A percentile compares a stretch with the other conserved stretches of the same genome.
These are phyloP conservation scores for Casuarina equisetifolia DNA, from an alignment of 306 rosid genomes.

Conservation along the genomic window DNA sequence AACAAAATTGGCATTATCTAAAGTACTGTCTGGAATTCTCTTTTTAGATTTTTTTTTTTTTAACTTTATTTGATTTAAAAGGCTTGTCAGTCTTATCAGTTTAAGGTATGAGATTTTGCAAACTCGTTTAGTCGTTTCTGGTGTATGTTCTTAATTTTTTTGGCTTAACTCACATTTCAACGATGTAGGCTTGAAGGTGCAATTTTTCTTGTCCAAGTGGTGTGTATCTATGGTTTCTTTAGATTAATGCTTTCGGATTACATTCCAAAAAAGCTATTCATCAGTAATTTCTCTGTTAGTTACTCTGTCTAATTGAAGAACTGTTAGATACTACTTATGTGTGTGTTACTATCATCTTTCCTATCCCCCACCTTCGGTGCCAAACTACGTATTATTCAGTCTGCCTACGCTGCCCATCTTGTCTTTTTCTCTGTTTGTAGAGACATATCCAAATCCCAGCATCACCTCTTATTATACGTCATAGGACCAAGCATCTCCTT, in stretches of 20 bases:
- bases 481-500: no score
- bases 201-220: not conserved
- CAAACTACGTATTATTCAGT: no score
- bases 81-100: conserved; percentile 26
- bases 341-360: no score
- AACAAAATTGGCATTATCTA: conserved; percentile 92
- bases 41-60: not conserved
- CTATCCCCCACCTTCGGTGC: no score
- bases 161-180: not conserved
- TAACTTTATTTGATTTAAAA: not conserved
- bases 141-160: not conserved
- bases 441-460: no score
- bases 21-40: conserved; percentile 19
- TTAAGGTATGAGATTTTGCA: not conserved
- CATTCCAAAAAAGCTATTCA: not conserved
- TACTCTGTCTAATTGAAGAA: no score
- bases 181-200: not conserved
- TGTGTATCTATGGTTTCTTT: not conserved
- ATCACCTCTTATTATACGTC: no score
- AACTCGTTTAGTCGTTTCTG: not conserved
- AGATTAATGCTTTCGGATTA: not conserved
- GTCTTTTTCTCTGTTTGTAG: no score
- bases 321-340: no score
- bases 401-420: no score
- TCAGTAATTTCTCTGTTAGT: not conserved